These are phyloP conservation scores for Apiospora sp. DNA, from an alignment of 2,329 filamentous ascomycete genomes.

Conservation along the genomic window DNA sequence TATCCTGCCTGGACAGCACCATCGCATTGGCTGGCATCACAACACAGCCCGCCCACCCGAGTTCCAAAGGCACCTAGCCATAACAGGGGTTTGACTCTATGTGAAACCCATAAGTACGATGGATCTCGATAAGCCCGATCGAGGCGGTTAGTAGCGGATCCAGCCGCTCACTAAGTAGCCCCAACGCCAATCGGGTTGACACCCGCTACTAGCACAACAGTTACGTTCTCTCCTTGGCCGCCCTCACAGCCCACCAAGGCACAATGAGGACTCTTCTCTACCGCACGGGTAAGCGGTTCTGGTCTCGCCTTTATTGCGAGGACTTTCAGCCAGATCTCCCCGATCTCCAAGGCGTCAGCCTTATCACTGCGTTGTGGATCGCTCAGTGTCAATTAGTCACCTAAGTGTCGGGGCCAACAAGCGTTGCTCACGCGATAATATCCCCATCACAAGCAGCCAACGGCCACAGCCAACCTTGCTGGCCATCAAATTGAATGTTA, in stretches of 20 bases:
- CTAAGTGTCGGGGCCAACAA: no score
- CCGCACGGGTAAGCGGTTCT: neutral
- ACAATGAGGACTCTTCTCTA: neutral
- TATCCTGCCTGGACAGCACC: neutral
- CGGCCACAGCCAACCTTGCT: neutral
- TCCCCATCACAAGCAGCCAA: neutral
- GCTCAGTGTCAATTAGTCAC: no score
- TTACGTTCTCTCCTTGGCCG: neutral
- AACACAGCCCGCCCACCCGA: neutral
- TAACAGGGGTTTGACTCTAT: neutral
- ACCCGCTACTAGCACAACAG: neutral
- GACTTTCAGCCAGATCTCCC: neutral
- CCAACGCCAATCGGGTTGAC: neutral
- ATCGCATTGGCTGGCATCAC: neutral
- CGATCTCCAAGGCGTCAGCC: neutral
- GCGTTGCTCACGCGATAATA: neutral
- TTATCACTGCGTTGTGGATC: no score
- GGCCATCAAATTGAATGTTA: neutral
- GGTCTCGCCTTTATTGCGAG: neutral
- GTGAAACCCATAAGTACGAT: neutral
- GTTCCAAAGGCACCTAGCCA: neutral
- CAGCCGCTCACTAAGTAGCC: constrained; percentile 1
- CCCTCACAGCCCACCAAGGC: neutral
- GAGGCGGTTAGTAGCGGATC: neutral
- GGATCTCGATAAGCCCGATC: neutral